Conservation (phyloP, 75 land plant species). For the Azolla pinnata region DNA sequence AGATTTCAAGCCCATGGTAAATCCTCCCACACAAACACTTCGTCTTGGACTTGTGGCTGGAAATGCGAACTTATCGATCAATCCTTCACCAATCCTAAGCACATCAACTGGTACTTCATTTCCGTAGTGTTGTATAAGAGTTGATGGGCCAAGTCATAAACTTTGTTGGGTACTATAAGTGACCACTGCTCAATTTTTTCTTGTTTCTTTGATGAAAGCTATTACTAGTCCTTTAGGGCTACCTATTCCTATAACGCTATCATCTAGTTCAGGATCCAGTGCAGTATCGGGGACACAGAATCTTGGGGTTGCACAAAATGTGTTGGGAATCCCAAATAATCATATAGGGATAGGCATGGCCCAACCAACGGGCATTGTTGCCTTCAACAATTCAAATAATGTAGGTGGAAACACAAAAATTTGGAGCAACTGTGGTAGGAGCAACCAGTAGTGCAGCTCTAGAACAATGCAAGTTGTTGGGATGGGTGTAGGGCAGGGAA, state of each 20-base stretch:
- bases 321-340: slow-evolving; percentile 9
- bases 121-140: too few relatives aligned
- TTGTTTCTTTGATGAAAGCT: slow-evolving; percentile 38
- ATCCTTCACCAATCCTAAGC: slow-evolving; percentile 46
- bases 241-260: slow-evolving; percentile 58
- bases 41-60: slow-evolving; percentile 45
- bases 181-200: too few relatives aligned
- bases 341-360: slow-evolving; percentile 15
- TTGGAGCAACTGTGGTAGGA: slow-evolving; percentile 36
- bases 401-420: slow-evolving; percentile 42
- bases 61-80: slow-evolving; percentile 54
- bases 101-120: slow-evolving; percentile 39
- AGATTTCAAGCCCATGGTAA: slow-evolving; percentile 56
- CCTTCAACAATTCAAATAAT: slow-evolving; percentile 8
- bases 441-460: slow-evolving; percentile 11
- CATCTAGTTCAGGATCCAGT: slow-evolving; percentile 20
- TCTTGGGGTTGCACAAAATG: slow-evolving; percentile 9
- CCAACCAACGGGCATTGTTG: slow-evolving; percentile 4
- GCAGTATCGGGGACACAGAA: background rate
- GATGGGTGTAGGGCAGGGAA: slow-evolving; percentile 43
- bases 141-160: too few relatives aligned
- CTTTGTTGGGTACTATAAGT: too few relatives aligned
- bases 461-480: slow-evolving; percentile 16
- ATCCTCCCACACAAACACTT: slow-evolving; percentile 30
- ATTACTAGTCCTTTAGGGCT: slow-evolving; percentile 43